Conservation (phyloP, 2,329 filamentous ascomycete genomes). For the Reticulascus tulasneorum region DNA sequence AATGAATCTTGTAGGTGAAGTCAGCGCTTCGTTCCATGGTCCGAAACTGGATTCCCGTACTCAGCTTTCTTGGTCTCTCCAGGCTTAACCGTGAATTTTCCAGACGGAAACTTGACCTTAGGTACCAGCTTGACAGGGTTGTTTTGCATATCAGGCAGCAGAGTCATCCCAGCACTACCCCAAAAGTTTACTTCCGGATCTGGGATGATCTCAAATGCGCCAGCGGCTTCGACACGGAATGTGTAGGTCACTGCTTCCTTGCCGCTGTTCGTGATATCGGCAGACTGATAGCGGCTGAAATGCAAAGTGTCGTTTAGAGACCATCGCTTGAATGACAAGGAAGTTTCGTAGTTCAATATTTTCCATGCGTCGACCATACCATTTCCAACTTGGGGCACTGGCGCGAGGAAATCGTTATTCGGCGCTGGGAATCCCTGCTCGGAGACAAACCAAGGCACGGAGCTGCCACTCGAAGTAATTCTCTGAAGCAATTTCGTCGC, state of each 20-base stretch:
- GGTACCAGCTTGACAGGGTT: constrained; percentile 1
- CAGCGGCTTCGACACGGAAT: constrained; percentile 22
- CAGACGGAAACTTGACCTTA: neutral
- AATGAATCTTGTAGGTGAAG: neutral
- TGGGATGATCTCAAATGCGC: constrained; percentile 11
- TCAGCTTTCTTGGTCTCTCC: constrained; percentile 1
- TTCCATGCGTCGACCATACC: constrained; percentile 38
- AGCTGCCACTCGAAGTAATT: constrained; percentile 23
- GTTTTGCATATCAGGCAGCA: constrained; percentile 5
- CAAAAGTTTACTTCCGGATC: constrained; percentile 3
- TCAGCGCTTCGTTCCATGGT: neutral
- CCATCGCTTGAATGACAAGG: constrained; percentile 33
- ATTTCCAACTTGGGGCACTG: constrained; percentile 34
- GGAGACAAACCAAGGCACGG: constrained; percentile 20
- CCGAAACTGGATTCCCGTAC: too few species aligned
- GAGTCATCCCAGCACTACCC: constrained; percentile 9
- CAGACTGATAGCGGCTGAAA: constrained; percentile 23
- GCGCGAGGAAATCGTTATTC: constrained; percentile 17
- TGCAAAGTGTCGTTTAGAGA: constrained; percentile 40
- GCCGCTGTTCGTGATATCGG: constrained; percentile 32
- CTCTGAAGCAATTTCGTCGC: constrained; percentile 18
- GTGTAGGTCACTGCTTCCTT: constrained; percentile 28
- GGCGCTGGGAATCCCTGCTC: constrained; percentile 8
- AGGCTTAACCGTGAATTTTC: neutral
- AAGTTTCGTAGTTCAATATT: constrained; percentile 32